Evolutionary conservation across 352 stramenopile species (phyloP), one percentile per base, ranked within the genome.

Genomic region (Elongisporangium undulatum): DNA sequence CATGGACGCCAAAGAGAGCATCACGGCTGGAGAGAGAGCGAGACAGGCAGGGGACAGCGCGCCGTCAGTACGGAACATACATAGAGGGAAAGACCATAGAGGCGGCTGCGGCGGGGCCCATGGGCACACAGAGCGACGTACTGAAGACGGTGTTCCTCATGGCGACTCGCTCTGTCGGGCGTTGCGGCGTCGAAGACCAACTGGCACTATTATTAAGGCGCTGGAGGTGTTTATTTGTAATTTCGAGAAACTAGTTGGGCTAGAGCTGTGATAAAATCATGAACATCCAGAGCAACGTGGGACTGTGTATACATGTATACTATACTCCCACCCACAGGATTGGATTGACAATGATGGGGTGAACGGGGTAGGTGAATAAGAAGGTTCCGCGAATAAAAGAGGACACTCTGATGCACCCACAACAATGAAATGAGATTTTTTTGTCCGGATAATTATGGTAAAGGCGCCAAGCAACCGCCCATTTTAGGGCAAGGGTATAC

Each of bases 111-210:
- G n/a, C 48, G 13, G 3, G 56, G 23, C 24, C 16, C 53, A 26
- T 53, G 5, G 1, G 34, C 5, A 58, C 5, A 51, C 22, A 8
- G 1, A 9, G 13, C 3, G 6, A 85, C 77, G 68, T 74, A 90
- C 80, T 88, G 52, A 88, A 62, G 34, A 90, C 67, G 58, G 80
- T 90, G 72, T 90, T 90, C 74, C 88, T 90, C 77, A 90, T 77
- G 19, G 26, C 23, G 26, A 50, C 55, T 53, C 22, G 17, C 17
- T 20, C 39, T 49, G 16, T 19, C 34, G n/a, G 19, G 9, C 58
- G 51, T 21, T 22, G 17, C n/a, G 10, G 34, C 34, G 34, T 45
- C 34, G 34, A 45, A 45, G 34, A 45, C 34, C 34, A 45, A 45
- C 34, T 45, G 34, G 34, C 34, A 12, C 34, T 45, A 45, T 17